Evolutionary conservation across 73 alveolate species (phyloP).

Genomic region (Paramecium caudatum): DNA sequence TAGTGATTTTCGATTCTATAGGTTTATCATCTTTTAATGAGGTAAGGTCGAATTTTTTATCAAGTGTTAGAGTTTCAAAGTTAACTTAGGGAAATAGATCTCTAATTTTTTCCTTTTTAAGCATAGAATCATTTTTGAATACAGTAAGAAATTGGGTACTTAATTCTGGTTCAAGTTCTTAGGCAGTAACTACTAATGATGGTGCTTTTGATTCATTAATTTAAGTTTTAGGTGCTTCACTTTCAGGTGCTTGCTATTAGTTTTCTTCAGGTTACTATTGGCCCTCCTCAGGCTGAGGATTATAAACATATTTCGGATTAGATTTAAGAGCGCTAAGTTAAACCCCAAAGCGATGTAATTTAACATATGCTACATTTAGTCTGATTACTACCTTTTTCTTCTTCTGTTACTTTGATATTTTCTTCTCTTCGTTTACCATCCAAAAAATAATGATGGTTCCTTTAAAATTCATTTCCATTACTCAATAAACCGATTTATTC

Average conservation of each 20-base stretch:
- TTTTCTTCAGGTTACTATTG: background rate
- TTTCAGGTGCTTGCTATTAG: background rate
- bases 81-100: background rate
- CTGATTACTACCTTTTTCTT: conserved; percentile 16
- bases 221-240: background rate
- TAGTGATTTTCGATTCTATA: background rate
- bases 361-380: conserved; percentile 32
- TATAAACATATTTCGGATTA: conserved; percentile 15
- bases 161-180: conserved; percentile 25
- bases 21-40: background rate
- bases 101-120: background rate
- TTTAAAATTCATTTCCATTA: conserved; percentile 17
- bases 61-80: background rate
- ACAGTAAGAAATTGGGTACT: conserved; percentile 10
- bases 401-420: background rate
- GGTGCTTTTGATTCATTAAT: background rate
- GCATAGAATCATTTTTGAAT: background rate
- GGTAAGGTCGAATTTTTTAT: background rate
- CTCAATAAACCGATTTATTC: background rate
- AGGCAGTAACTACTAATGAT: background rate
- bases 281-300: background rate
- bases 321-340: background rate
- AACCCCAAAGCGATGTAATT: conserved; percentile 9
- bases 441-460: background rate
- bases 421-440: conserved; percentile 44